Evolutionary conservation across 345 rosid genomes (phyloP).

Genomic region (Dovyalis caffra): DNA sequence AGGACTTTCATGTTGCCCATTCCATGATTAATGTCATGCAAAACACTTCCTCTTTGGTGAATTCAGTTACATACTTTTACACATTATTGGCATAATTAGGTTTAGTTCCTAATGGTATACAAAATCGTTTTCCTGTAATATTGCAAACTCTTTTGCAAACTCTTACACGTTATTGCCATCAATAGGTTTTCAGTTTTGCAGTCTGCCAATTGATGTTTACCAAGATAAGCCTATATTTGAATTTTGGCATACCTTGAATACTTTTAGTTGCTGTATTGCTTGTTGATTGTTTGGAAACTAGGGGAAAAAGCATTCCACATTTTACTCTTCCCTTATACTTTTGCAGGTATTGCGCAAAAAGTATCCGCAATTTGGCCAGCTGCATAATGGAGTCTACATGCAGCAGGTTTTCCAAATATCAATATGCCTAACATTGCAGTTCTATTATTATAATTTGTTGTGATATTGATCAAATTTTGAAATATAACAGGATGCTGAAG

Average conservation of each 20-base stretch:
- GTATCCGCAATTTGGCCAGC: conserved; percentile 90
- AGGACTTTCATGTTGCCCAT: not conserved
- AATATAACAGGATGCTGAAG: conserved; percentile 87
- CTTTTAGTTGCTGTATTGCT: not conserved
- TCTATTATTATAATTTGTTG: not conserved
- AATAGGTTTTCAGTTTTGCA: not conserved
- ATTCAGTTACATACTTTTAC: no score
- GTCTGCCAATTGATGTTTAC: not conserved
- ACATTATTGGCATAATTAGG: not conserved
- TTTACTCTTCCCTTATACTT: conserved; percentile 4
- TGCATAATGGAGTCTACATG: conserved; percentile 92
- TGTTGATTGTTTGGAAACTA: conserved; percentile 1
- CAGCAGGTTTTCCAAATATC: conserved; percentile 61
- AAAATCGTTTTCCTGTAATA: not conserved
- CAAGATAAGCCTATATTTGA: not conserved
- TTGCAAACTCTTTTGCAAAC: not conserved
- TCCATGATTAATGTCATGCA: not conserved
- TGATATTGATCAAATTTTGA: conserved; percentile 10
- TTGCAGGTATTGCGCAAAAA: conserved; percentile 83
- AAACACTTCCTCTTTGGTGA: not conserved
- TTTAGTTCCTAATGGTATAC: not conserved
- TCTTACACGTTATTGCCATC: not conserved
- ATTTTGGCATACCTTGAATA: not conserved
- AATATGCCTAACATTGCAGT: not conserved
- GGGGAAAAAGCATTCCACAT: not conserved